Conservation (phyloP, 1,139 yeast species). For the Hansenula lynferdii region DNA sequence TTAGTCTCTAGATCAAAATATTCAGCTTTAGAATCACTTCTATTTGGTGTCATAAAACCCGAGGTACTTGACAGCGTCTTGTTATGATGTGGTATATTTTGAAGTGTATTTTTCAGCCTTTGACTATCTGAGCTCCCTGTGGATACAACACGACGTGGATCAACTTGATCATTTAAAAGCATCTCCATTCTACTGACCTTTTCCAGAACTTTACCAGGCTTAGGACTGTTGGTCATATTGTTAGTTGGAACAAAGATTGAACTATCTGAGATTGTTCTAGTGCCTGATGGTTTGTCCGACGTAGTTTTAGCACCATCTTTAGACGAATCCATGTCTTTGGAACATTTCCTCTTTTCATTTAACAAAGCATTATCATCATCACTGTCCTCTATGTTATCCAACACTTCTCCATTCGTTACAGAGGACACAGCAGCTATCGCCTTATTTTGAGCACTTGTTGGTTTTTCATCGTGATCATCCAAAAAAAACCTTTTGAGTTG, state of each 20-base stretch:
- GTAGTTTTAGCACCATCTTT: not conserved
- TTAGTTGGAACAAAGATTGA: not conserved
- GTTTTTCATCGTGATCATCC: conserved; percentile 34
- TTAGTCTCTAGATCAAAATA: not conserved
- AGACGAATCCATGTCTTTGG: too few relatives aligned
- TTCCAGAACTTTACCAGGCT: not conserved
- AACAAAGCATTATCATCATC: conserved; percentile 14
- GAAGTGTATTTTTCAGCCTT: not conserved
- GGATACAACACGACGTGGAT: conserved; percentile 1
- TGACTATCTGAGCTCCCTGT: conserved; percentile 1
- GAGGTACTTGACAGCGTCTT: not conserved
- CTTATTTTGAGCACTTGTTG: not conserved
- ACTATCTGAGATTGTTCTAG: conserved; percentile 1
- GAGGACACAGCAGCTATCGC: not conserved
- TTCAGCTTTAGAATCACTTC: not conserved
- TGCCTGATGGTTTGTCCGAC: conserved; percentile 4
- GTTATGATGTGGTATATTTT: not conserved
- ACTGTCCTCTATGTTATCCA: conserved; percentile 16
- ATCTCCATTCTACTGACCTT: conserved; percentile 1
- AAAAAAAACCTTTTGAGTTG: conserved; percentile 75
- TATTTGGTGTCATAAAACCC: not conserved
- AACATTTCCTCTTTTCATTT: conserved; percentile 7
- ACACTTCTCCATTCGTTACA: too few relatives aligned
- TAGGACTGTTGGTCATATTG: not conserved
- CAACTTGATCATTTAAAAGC: conserved; percentile 1